Evolutionary conservation across 108 stramenopile genomes (phyloP).

Genomic region (Fragilariopsis cylindrus): DNA sequence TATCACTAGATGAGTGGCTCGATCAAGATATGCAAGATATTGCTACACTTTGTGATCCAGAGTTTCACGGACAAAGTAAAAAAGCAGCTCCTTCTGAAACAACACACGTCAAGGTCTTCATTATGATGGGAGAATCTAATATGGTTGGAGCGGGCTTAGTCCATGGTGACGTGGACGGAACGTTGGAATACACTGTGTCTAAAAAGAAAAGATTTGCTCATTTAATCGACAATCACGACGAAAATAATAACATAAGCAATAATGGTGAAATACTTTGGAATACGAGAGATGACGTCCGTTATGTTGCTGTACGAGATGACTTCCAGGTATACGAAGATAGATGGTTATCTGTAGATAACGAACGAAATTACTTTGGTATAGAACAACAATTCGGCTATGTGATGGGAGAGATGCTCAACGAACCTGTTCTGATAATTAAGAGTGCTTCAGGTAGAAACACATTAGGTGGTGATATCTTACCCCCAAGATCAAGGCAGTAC

Average conservation of each 20-base stretch:
- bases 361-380: conserved; percentile 38
- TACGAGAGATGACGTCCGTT: conserved; percentile 11
- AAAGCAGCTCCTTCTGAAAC: background rate
- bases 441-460: conserved; percentile 18
- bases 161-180: conserved; percentile 17
- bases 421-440: conserved; percentile 46
- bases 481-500: conserved; percentile 24
- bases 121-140: conserved; percentile 47
- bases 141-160: conserved; percentile 39
- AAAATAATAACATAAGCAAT: background rate
- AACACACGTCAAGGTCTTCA: conserved; percentile 33
- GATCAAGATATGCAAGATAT: conserved; percentile 9
- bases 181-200: conserved; percentile 30
- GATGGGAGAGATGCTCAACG: conserved; percentile 34
- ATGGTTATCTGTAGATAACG: conserved; percentile 19
- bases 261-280: background rate
- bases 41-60: conserved; percentile 22
- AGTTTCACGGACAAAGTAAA: conserved; percentile 15
- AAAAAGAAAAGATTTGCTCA: conserved; percentile 23
- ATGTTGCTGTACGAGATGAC: conserved; percentile 25
- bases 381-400: conserved; percentile 45
- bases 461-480: conserved; percentile 42
- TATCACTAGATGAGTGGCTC: conserved; percentile 22
- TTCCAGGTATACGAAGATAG: conserved; percentile 26
- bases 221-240: conserved; percentile 7